Evolutionary conservation across 129 eudicot species (phyloP), one percentile per base, ranked within the genome.

Genomic region (Pseudognaphalium luteoalbum): DNA sequence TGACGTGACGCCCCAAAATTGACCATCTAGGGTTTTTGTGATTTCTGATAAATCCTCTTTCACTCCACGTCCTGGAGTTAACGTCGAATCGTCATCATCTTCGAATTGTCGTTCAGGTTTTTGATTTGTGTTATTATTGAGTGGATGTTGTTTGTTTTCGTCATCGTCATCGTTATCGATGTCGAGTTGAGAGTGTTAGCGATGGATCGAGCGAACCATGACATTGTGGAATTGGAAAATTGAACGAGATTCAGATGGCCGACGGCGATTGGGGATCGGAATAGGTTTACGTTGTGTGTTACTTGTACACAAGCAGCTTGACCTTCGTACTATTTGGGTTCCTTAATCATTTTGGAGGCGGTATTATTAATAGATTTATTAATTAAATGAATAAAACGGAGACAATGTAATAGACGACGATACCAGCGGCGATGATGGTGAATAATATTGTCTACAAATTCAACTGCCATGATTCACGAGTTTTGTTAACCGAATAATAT

Each of bases 1-100:
- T 2, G 99, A 91, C 28, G 99, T 96, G 59, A 91, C 99, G 80
- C 99, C 99, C 99, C 99, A 95, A 25, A 95, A 86, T 15, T 89
- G 91, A 56, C 96, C 90, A 72, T 83, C 79, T 72, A 95, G 89
- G 87, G 99, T 95, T 87, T 91, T 85, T 73, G n/a, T n/a, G n/a
- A n/a, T n/a, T n/a, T n/a, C n/a, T n/a, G n/a, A n/a, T n/a, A n/a
- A n/a, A n/a, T n/a, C 99, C 10, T 91, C 97, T 72, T 91, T 95
- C 59, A 95, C 99, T 44, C 99, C 99, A 20, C 94, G 92, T 0
- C 76, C 69, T 30, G 94, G 87, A 30, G 89, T 60, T 17, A 71
- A 42, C 9, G 89, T 80, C 0, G 83, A 42, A 25, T 84, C 77
- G 4, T 65, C 21, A 6, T 64, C 10, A 32, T 86, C 82, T 33